Evolutionary conservation across 345 rosid genomes (phyloP).

Genomic region (Hevea brasiliensis): DNA sequence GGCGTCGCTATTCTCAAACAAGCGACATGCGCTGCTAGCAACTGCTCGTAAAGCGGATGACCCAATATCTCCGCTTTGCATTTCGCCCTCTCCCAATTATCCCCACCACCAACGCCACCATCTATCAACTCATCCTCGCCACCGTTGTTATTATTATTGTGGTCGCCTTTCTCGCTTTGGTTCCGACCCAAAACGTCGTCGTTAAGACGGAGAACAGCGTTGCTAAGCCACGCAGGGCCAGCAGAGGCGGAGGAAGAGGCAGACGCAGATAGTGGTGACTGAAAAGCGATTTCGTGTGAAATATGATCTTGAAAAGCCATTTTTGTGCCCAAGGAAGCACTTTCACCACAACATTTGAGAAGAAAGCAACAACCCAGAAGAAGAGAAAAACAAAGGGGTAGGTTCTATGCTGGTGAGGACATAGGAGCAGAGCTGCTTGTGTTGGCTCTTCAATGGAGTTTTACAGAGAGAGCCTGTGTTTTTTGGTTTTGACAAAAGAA

Average conservation of each 20-base stretch:
- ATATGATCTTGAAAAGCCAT: constrained; percentile 38
- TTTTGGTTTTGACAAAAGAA: not conserved
- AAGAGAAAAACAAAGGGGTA: too few species aligned
- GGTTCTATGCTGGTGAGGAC: too few species aligned
- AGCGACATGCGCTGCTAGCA: constrained; percentile 36
- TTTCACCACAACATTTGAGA: not conserved
- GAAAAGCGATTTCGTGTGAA: constrained; percentile 33
- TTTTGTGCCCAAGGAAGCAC: not conserved
- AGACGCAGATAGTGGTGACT: constrained; percentile 19
- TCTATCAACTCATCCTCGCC: constrained; percentile 15
- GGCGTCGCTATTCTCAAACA: constrained; percentile 46
- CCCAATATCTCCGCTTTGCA: constrained; percentile 45
- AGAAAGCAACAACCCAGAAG: not conserved
- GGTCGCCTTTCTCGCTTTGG: not conserved
- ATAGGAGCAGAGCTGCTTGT: too few species aligned
- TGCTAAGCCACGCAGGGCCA: constrained; percentile 44
- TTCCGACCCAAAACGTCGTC: constrained; percentile 20
- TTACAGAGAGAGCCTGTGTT: not conserved
- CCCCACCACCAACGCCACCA: constrained; percentile 7
- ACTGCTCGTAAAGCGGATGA: constrained; percentile 50
- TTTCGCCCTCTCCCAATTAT: constrained; percentile 42
- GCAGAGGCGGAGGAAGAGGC: constrained; percentile 18
- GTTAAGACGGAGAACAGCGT: constrained; percentile 31
- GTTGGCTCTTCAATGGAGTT: constrained; percentile 1
- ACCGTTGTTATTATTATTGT: constrained; percentile 4